Evolutionary conservation across 345 rosid genomes (phyloP).

Genomic region (Moringa oleifera): DNA sequence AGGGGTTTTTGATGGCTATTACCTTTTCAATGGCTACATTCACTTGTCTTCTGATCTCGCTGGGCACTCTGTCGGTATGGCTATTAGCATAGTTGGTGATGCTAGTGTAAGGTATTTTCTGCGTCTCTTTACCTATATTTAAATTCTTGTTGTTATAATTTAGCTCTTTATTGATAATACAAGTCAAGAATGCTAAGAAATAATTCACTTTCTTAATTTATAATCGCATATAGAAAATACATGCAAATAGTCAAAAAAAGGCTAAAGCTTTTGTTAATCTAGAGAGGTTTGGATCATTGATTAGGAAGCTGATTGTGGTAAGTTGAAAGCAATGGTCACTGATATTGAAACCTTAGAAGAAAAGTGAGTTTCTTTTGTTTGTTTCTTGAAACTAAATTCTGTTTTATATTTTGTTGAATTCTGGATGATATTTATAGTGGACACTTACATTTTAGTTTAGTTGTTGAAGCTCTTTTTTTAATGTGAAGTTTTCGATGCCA

Average conservation of each 20-base stretch:
- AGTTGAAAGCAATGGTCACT: neutral
- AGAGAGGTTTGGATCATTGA: neutral
- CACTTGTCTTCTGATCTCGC: conserved; percentile 35
- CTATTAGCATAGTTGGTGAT: conserved; percentile 32
- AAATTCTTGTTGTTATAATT: no score
- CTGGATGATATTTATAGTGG: neutral
- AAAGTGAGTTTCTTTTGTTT: neutral
- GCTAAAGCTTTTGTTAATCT: neutral
- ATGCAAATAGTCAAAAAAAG: neutral
- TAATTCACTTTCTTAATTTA: no score
- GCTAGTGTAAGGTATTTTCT: conserved; percentile 29
- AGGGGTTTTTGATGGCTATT: conserved; percentile 37
- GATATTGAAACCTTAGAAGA: neutral
- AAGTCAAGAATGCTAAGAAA: neutral
- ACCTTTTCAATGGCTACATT: conserved; percentile 33
- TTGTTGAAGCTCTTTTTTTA: neutral
- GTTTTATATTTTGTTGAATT: neutral
- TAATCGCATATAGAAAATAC: no score
- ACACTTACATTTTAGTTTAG: no score
- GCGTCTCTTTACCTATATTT: neutral
- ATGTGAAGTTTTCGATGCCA: neutral
- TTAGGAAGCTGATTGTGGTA: neutral
- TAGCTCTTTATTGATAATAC: neutral
- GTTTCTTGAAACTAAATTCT: no score
- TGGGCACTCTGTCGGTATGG: conserved; percentile 36